Base-by-base conservation (phyloP, 2,329 filamentous ascomycete species). In the Cordyceps tenuipes region DNA sequence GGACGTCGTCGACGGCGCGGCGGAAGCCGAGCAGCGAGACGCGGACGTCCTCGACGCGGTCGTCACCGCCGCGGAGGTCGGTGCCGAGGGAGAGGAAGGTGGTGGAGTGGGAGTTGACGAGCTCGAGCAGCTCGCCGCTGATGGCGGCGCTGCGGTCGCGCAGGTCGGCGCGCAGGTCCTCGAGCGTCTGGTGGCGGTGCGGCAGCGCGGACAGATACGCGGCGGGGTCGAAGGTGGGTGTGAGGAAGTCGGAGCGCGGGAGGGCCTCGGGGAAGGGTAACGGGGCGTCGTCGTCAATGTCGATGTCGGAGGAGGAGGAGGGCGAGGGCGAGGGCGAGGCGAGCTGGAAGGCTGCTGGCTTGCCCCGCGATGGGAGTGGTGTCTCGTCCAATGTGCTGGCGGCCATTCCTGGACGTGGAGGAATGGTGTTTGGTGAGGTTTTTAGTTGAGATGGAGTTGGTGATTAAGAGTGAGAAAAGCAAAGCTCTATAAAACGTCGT, bases 41-140 rank as follows among this genome's bases (percentile, higher is more conserved):
- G 48, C 90, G 83, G 36, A 97, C 88, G 69, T 95, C 91, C 70
- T 96, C 92, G 0, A 97, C 87, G 71, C 87, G 89, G 68, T 97
- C 93, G 68, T 96, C 92, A 8, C 95, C 95, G 3, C 92, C 92
- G 58, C 85, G 84, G 48, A 99, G 76, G 66, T 91, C 89, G 51
- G 82, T 85, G 0, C 94, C 95, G 0, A 99, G 76, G 0, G 86
- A 87, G 5, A 99, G 75, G 67, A 99, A 99, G 61, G 93, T 89
- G 52, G 91, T 88, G 71, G 99, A 97, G 73, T 99, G 96, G 56
- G 88, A 83, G 70, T 99, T 99, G 65, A 99, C 94, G 8, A 99
- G 83, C 75, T 97, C 93, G 19, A 99, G 80, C 3, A 99, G 81
- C 75, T 99, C 94, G 63, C 88, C 84, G 68, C 87, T 89, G 63